These are phyloP conservation scores for Conringia planisiliqua DNA, from an alignment of 345 rosid species.

Conservation along the genomic window DNA sequence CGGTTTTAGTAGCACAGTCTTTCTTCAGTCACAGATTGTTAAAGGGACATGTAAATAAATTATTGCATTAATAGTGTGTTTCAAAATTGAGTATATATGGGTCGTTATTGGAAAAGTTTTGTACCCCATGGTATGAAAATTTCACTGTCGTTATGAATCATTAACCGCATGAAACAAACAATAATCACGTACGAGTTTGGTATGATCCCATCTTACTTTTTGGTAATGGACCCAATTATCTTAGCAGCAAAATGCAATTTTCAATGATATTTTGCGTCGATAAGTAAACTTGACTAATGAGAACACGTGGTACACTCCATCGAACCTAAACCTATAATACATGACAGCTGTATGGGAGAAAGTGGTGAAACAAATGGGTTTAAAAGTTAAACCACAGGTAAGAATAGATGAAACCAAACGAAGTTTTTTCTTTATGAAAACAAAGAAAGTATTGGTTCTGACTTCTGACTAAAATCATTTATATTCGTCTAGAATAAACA, in stretches of 20 bases:
- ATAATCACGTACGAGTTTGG: constrained; percentile 29
- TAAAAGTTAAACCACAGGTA: background rate
- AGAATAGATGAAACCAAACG: background rate
- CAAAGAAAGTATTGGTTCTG: background rate
- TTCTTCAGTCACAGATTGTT: background rate
- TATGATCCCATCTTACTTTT: constrained; percentile 28
- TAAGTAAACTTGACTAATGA: constrained; percentile 10
- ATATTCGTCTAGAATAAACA: background rate
- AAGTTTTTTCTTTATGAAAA: background rate
- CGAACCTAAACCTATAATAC: background rate
- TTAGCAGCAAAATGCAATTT: constrained; percentile 8
- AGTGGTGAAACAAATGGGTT: constrained; percentile 1
- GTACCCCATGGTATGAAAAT: background rate
- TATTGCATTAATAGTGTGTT: background rate
- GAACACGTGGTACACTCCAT: constrained; percentile 24
- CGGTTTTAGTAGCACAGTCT: background rate
- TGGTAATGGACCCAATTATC: constrained; percentile 21
- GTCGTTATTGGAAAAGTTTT: constrained; percentile 7
- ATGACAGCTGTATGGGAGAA: constrained; percentile 13
- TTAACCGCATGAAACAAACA: constrained; percentile 8
- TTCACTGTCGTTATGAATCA: background rate
- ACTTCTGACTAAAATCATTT: background rate
- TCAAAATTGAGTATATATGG: background rate
- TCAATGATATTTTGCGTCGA: constrained; percentile 12
- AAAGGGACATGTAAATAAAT: background rate